Base-by-base conservation (phyloP, 352 stramenopile genomes). In the Globisporangium megalacanthum region DNA sequence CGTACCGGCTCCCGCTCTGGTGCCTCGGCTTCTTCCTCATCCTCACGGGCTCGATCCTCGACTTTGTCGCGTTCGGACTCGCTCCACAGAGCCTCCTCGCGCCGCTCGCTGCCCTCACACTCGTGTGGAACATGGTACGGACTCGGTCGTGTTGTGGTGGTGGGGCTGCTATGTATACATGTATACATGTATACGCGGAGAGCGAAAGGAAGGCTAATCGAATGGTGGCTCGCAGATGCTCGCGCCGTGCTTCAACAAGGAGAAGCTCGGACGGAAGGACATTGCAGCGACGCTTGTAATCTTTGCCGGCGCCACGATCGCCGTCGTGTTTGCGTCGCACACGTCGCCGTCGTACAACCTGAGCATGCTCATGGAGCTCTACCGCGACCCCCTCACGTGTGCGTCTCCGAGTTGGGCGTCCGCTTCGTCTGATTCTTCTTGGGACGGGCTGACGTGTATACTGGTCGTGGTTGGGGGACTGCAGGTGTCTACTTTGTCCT, bases 51-150 rank as follows among this genome's bases (percentile, higher is more conserved):
- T 94, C 83, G 0, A 73, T 96, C 4, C 67, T 96, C 41, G 90
- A 97, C 62, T 97, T 97, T 70, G 75, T 97, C 4, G 89, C 89
- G 0, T 96, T 97, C 37, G 89, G 90, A 0, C 60, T 97, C 15
- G 89, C 89, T 6, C 89, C 90, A 7, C 86, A 96, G 68, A 96
- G 83, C 52, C 62, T 97, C 0, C 54, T 97, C 44, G 88, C 86
- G 1, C 89, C 89, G 1, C 57, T 97, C 0, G 90, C 87, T 3
- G 88, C 89, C 8, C 71, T 97, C n/a, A 95, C 86, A 41, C 76
- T 97, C 11, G 90, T 96, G 17, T 97, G 87, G 82, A 97, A 97
- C 65, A 92, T 96, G 69, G 72, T 94, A 54, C 46, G 56, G 9
- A 19, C 56, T 15, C n/a, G 31, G 6, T 51, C 51, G 17, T 57